A percentile compares a stretch with the other conserved stretches of the same genome.
phyloP scores from a whole-genome alignment of 2,329 filamentous ascomycete genomes.

The Aureobasidium sp. region DNA sequence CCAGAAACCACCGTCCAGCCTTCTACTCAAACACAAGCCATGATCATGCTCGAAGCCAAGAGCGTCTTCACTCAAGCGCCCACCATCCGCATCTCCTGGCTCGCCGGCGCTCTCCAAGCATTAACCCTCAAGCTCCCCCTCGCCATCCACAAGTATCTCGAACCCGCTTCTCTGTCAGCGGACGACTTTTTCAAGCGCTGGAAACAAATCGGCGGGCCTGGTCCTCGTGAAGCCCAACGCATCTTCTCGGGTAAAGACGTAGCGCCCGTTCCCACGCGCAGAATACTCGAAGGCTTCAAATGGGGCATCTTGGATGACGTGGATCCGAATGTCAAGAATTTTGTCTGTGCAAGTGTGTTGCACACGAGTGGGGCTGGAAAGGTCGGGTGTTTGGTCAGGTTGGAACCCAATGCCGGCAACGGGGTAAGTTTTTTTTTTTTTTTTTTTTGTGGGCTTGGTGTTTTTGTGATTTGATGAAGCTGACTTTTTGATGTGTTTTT shows the following conservation, averaged over 20 bases:
- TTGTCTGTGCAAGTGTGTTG: constrained; percentile 82
- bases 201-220: constrained; percentile 88
- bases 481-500: constrained; percentile 17
- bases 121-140: constrained; percentile 87
- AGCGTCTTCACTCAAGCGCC: constrained; percentile 75
- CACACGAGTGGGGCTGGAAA: constrained; percentile 76
- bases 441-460: background rate
- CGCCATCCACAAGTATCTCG: constrained; percentile 92
- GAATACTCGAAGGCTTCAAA: constrained; percentile 73
- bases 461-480: too few species aligned
- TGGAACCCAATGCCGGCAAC: constrained; percentile 90
- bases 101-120: constrained; percentile 87
- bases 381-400: constrained; percentile 83
- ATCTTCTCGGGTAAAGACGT: constrained; percentile 69
- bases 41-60: constrained; percentile 87
- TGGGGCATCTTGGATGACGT: constrained; percentile 82
- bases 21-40: constrained; percentile 78
- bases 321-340: constrained; percentile 87
- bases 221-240: constrained; percentile 74
- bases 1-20: constrained; percentile 74
- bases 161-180: constrained; percentile 72
- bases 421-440: constrained; percentile 56
- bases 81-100: constrained; percentile 88
- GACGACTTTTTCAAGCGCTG: constrained; percentile 99
- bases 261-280: constrained; percentile 62